Evolutionary conservation across 352 stramenopile species (phyloP).

Genomic region (Globisporangium mamillatum): DNA sequence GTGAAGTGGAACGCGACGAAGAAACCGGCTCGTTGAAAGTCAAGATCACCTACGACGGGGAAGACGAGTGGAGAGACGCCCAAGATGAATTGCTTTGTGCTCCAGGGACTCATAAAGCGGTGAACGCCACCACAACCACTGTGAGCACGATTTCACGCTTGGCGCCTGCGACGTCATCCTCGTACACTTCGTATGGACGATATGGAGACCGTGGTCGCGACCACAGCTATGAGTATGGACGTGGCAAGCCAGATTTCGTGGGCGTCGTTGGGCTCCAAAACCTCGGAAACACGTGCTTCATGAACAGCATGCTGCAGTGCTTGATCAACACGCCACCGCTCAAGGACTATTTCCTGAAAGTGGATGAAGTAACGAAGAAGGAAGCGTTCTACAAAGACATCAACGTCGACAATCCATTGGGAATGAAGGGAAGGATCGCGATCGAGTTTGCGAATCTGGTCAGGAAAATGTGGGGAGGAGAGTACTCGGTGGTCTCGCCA

Average conservation of each 20-base stretch:
- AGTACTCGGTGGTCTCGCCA: constrained; percentile 82
- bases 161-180: constrained; percentile 16
- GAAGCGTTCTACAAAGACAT: constrained; percentile 75
- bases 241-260: constrained; percentile 46
- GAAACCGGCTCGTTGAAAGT: constrained; percentile 30
- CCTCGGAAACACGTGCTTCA: constrained; percentile 81
- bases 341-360: constrained; percentile 91
- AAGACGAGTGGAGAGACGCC: constrained; percentile 47
- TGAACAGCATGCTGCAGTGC: constrained; percentile 90
- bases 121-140: constrained; percentile 31
- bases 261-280: constrained; percentile 79
- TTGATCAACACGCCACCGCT: constrained; percentile 92
- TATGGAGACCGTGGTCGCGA: constrained; percentile 32
- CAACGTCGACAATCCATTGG: constrained; percentile 95
- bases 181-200: constrained; percentile 25
- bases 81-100: constrained; percentile 66
- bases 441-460: constrained; percentile 94
- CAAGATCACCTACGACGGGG: constrained; percentile 42
- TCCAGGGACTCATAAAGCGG: constrained; percentile 52
- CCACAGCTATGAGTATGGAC: constrained; percentile 41
- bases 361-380: constrained; percentile 47
- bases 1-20: constrained; percentile 25
- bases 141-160: neutral
- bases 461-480: constrained; percentile 92
- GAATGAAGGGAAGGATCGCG: constrained; percentile 92